A percentile compares a stretch with the other conserved stretches of the same genome.
These are phyloP conservation scores for Zymoseptoria crescenta DNA, from an alignment of 2,329 filamentous ascomycete species.

Conservation along the genomic window DNA sequence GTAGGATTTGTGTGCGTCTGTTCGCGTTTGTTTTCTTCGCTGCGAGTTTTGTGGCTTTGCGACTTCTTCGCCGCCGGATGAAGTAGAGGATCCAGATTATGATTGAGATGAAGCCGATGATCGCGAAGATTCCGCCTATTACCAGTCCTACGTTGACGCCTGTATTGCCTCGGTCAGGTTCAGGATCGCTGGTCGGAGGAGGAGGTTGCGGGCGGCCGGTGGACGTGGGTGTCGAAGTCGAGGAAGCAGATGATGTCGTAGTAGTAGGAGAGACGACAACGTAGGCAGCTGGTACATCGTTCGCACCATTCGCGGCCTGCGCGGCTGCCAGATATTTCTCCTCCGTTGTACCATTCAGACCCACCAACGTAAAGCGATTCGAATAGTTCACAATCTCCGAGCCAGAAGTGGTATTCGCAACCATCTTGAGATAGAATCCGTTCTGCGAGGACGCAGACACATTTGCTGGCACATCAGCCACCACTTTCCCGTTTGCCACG, in stretches of 20 bases:
- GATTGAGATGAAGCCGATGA: constrained; percentile 5
- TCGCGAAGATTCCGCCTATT: constrained; percentile 3
- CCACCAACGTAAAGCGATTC: constrained; percentile 52
- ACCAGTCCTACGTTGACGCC: constrained; percentile 5
- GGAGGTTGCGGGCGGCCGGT: constrained; percentile 1
- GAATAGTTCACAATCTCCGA: constrained; percentile 51
- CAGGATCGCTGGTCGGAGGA: neutral
- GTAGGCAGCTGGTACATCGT: constrained; percentile 15
- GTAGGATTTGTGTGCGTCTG: neutral
- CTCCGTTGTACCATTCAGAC: constrained; percentile 55
- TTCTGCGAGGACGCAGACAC: constrained; percentile 15
- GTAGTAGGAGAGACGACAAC: constrained; percentile 9
- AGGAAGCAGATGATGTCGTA: neutral
- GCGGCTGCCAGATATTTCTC: constrained; percentile 28
- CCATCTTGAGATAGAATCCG: constrained; percentile 20
- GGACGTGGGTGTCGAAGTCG: neutral
- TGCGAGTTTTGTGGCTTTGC: neutral
- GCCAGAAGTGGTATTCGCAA: constrained; percentile 12
- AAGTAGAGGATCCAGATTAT: constrained; percentile 7
- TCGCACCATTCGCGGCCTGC: constrained; percentile 7
- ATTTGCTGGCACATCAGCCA: constrained; percentile 10
- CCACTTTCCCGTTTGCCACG: constrained; percentile 6
- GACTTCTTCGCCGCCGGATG: constrained; percentile 4
- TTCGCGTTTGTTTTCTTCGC: neutral
- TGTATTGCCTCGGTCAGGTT: neutral